These are phyloP conservation scores for Diplodia seriata DNA, from an alignment of 2,329 filamentous ascomycete species.

Conservation along the genomic window DNA sequence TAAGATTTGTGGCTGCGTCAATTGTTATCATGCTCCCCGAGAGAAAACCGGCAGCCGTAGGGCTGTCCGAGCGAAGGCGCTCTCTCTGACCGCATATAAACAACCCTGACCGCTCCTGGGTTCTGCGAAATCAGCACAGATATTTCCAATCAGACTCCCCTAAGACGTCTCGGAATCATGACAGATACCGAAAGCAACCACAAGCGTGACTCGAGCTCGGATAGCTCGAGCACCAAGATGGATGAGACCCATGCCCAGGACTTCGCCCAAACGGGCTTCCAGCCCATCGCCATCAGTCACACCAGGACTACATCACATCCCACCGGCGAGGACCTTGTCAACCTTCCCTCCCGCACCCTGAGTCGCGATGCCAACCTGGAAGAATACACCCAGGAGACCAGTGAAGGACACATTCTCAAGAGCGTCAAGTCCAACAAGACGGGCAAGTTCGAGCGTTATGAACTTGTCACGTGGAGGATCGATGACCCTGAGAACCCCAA, in stretches of 20 bases:
- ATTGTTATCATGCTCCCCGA: constrained; percentile 24
- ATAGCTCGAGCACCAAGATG: constrained; percentile 26
- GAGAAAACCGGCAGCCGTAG: constrained; percentile 18
- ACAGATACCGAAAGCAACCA: constrained; percentile 15
- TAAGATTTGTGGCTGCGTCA: constrained; percentile 24
- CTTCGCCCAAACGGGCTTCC: constrained; percentile 29
- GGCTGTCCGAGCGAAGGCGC: not conserved
- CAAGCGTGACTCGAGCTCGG: constrained; percentile 23
- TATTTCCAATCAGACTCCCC: constrained; percentile 8
- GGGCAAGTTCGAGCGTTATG: constrained; percentile 59
- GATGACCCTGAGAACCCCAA: constrained; percentile 81
- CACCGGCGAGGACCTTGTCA: constrained; percentile 53
- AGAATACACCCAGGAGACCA: constrained; percentile 71
- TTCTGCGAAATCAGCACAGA: constrained; percentile 1
- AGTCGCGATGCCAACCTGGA: constrained; percentile 62
- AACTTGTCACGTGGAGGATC: constrained; percentile 73
- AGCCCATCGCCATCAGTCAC: constrained; percentile 24
- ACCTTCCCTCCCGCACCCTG: constrained; percentile 72
- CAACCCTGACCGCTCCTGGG: constrained; percentile 16
- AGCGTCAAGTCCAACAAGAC: constrained; percentile 62
- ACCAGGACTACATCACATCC: constrained; percentile 9
- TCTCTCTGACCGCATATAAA: constrained; percentile 9
- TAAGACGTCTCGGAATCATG: constrained; percentile 10
- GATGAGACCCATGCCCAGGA: constrained; percentile 28
- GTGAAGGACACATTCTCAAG: constrained; percentile 66